A percentile compares a stretch with the other conserved stretches of the same genome.
phyloP scores from a whole-genome alignment of 805 yeast genomes.

The Myxozyma mucilagina region DNA sequence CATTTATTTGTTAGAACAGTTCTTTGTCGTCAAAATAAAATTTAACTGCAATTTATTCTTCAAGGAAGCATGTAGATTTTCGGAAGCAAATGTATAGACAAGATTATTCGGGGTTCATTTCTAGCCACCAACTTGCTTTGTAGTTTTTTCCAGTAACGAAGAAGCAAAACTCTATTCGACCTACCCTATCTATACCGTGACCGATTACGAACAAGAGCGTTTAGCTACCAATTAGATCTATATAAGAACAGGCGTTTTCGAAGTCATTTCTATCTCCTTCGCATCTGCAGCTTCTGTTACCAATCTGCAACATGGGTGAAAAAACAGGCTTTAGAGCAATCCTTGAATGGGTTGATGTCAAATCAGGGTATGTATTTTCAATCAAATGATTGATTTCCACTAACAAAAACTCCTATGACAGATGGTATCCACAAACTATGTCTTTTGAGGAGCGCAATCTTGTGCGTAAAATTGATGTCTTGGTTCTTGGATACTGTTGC shows the following conservation, averaged over 20 bases:
- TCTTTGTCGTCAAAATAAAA: too few relatives aligned
- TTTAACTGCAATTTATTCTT: too few relatives aligned
- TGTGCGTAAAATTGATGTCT: slow-evolving; percentile 55
- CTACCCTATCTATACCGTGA: too few relatives aligned
- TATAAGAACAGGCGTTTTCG: neutral
- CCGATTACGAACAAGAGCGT: too few relatives aligned
- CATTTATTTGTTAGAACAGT: too few relatives aligned
- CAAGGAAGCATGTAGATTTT: too few relatives aligned
- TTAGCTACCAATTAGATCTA: too few relatives aligned
- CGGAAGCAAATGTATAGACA: too few relatives aligned
- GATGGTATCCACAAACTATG: slow-evolving; percentile 27
- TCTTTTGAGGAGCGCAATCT: slow-evolving; percentile 47
- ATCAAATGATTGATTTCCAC: neutral
- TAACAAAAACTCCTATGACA: neutral
- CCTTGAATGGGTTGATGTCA: slow-evolving; percentile 1
- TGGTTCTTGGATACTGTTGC: slow-evolving; percentile 56
- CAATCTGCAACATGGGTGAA: neutral
- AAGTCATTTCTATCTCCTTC: neutral
- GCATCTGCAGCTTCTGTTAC: neutral
- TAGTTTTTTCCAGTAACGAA: too few relatives aligned
- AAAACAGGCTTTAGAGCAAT: neutral
- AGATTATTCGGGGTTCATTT: too few relatives aligned
- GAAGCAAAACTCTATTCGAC: too few relatives aligned
- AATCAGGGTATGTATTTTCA: neutral
- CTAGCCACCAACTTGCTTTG: too few relatives aligned